Percentiles rank a stretch among this genome's conserved stretches.
These are phyloP conservation scores for Dryas drummondii DNA, from an alignment of 306 rosid genomes.

Conservation along the genomic window DNA sequence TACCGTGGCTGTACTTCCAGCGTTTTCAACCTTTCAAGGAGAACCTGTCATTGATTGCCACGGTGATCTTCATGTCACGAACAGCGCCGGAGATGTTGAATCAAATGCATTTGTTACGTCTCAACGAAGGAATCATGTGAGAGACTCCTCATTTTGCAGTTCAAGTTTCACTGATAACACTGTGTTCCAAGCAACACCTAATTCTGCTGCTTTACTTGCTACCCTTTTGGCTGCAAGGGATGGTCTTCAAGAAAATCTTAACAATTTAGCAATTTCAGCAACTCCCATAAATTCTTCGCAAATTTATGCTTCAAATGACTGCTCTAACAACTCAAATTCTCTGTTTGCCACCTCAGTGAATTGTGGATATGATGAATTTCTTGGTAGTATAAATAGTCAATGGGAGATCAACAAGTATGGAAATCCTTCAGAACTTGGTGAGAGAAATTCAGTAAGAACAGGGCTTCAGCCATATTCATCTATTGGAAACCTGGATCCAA, in stretches of 20 bases:
- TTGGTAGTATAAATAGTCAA: slow-evolving; percentile 24
- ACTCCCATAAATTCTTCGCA: slow-evolving; percentile 37
- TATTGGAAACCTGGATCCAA: slow-evolving; percentile 37
- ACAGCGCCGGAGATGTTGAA: slow-evolving; percentile 24
- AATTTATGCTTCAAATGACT: slow-evolving; percentile 37
- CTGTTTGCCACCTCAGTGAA: slow-evolving; percentile 26
- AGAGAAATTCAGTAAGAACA: slow-evolving; percentile 18
- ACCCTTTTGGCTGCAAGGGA: slow-evolving; percentile 42
- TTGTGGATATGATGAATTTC: slow-evolving; percentile 39
- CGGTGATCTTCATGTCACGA: slow-evolving; percentile 26
- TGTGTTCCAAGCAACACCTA: slow-evolving; percentile 40
- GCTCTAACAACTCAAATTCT: slow-evolving; percentile 45
- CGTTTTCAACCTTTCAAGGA: slow-evolving; percentile 39
- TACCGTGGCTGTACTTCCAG: slow-evolving; percentile 42
- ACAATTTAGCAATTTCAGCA: slow-evolving; percentile 36
- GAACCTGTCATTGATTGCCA: slow-evolving; percentile 26
- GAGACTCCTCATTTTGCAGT: slow-evolving; percentile 34
- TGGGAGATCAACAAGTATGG: slow-evolving; percentile 37
- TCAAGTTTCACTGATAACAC: slow-evolving; percentile 33
- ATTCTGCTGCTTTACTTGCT: slow-evolving; percentile 43
- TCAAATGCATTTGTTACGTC: slow-evolving; percentile 35
- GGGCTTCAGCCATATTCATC: slow-evolving; percentile 38
- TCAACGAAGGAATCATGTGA: slow-evolving; percentile 29
- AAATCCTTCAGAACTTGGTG: slow-evolving; percentile 30
- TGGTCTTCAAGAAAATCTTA: slow-evolving; percentile 47